These are phyloP conservation scores for Magnaporthiopsis rhizophila DNA, from an alignment of 2,329 filamentous ascomycete species.

Conservation along the genomic window DNA sequence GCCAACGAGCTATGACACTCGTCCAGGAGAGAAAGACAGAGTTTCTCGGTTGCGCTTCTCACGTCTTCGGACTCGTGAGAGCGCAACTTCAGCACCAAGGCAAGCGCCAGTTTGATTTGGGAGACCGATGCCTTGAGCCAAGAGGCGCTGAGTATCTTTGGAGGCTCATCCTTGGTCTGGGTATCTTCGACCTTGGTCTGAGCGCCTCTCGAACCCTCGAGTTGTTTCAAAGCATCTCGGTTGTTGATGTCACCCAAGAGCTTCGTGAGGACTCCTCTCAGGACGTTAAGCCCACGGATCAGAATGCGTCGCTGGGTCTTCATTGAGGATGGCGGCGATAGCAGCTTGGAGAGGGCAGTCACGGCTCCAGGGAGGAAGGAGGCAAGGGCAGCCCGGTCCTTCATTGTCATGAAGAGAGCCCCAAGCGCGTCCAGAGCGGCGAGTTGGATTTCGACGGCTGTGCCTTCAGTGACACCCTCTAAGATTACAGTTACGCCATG, in stretches of 20 bases:
- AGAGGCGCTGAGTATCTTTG: conserved; percentile 34
- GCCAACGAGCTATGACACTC: conserved; percentile 68
- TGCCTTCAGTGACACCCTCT: conserved; percentile 59
- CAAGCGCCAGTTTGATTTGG: conserved; percentile 77
- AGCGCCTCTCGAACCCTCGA: not conserved
- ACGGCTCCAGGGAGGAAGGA: conserved; percentile 84
- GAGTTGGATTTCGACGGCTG: conserved; percentile 60
- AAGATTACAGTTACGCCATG: conserved; percentile 76
- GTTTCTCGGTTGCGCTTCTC: conserved; percentile 52
- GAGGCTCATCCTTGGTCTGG: conserved; percentile 16
- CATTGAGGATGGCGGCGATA: conserved; percentile 57
- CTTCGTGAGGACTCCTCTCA: conserved; percentile 45
- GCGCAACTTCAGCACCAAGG: conserved; percentile 67
- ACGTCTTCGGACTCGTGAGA: conserved; percentile 64
- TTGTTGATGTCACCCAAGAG: conserved; percentile 52
- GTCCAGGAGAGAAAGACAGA: conserved; percentile 71
- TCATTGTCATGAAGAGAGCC: conserved; percentile 54
- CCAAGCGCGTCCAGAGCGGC: conserved; percentile 60
- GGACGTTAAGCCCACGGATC: conserved; percentile 48
- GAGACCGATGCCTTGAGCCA: conserved; percentile 77
- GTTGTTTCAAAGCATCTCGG: conserved; percentile 31
- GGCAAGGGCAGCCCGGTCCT: conserved; percentile 66
- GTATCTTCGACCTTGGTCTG: conserved; percentile 17
- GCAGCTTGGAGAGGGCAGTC: conserved; percentile 68
- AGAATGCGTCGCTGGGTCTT: conserved; percentile 54